Base-by-base conservation (phyloP, 2,329 filamentous ascomycete species). In the Claviceps citrina region DNA sequence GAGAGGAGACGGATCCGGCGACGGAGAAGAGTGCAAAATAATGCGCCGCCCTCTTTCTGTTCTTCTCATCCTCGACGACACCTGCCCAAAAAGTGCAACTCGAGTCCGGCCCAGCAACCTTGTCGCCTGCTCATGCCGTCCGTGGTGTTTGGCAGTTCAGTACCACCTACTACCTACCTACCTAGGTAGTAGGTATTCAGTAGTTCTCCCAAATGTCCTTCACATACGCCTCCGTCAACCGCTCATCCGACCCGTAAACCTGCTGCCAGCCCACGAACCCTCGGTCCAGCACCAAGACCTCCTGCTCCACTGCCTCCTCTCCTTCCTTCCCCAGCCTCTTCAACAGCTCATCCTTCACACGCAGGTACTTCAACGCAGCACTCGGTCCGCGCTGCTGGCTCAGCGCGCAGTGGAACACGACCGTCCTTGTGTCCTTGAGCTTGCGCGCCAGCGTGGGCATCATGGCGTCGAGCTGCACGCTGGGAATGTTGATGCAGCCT, bases 251-350 rank as follows among this genome's bases (percentile, higher is more conserved):
- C 0, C 86, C 89, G 61, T 79, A 84, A 49, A 71, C 66, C 63
- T 93, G 78, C 69, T 94, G 86, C 91, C 91, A 98, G 42, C 79
- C 75, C 12, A 76, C 72, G 56, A 96, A 98, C 1, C 91, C 91
- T 0, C 76, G 71, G 38, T 93, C 82, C 3, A 96, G 66, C 6
- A 96, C 77, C 57, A 73, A 81, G 5, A 96, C 80, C 51, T 77
- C 74, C 64, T 95, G 89, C 27, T 61, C 49, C 33, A 47, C 50
- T 18, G 50, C 51, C 25, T 47, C 50, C 38, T 48, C 48, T 8
- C 47, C 44, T 25, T 42, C 44, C 52, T 62, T 51, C 7, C 52
- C 53, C 40, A 56, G 47, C 15, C 43, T 42, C 42, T 45, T 55
- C 15, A 66, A 43, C 16, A 65, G 44, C 12, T 70, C 64, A 49